A percentile compares a stretch with the other conserved stretches of the same genome.
Evolutionary conservation across 2,329 filamentous ascomycete species (phyloP).

Genomic region (Byssothecium circinans): DNA sequence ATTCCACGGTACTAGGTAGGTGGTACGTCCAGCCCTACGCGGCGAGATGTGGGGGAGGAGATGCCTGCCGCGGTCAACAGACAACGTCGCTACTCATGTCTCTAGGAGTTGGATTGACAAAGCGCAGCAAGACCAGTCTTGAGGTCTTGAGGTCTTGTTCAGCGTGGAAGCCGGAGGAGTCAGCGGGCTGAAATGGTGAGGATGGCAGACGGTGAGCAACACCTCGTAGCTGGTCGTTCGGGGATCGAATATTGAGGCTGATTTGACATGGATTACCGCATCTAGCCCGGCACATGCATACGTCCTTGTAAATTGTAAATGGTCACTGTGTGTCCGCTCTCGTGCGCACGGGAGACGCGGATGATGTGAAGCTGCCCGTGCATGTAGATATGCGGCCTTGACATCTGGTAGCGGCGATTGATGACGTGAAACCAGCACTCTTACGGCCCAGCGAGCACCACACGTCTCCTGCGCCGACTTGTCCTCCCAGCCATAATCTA

Average conservation of each 20-base stretch:
- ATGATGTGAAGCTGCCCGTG: too few relatives aligned
- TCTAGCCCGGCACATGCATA: not conserved
- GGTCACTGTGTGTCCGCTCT: not conserved
- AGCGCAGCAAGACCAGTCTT: too few relatives aligned
- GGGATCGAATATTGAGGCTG: slow-evolving; percentile 1
- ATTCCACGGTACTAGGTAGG: not conserved
- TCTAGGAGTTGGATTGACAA: too few relatives aligned
- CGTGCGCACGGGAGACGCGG: too few relatives aligned
- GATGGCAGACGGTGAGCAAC: not conserved
- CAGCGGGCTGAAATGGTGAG: not conserved
- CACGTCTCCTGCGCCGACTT: not conserved
- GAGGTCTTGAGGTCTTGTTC: too few relatives aligned
- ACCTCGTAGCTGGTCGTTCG: not conserved
- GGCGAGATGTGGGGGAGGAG: slow-evolving; percentile 16
- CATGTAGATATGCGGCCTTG: too few relatives aligned
- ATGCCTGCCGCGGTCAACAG: not conserved
- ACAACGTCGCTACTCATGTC: not conserved
- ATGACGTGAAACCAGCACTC: slow-evolving; percentile 11
- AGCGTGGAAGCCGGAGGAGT: not conserved
- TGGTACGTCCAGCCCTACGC: slow-evolving; percentile 11
- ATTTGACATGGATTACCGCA: not conserved
- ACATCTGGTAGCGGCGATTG: too few relatives aligned
- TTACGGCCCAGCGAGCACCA: slow-evolving; percentile 1
- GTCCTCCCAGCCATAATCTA: not conserved
- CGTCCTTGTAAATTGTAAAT: too few relatives aligned